These are phyloP conservation scores for Eucalyptus virginea DNA, from an alignment of 345 rosid species.

Conservation along the genomic window DNA sequence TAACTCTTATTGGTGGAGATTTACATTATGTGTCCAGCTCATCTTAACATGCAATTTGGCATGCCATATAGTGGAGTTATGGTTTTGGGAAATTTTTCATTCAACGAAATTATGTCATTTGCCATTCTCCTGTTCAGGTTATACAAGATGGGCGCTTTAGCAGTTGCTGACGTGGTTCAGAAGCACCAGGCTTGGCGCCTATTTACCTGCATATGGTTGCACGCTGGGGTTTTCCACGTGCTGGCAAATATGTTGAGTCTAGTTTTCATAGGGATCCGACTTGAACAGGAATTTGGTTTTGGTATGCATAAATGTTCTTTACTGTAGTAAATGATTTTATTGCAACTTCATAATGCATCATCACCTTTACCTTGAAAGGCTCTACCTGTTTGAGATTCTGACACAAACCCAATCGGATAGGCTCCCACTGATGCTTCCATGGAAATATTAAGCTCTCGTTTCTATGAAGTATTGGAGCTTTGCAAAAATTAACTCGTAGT, in stretches of 20 bases:
- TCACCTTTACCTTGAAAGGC: background rate
- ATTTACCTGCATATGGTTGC: slow-evolving; percentile 86
- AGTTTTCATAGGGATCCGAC: slow-evolving; percentile 80
- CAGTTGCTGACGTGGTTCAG: slow-evolving; percentile 34
- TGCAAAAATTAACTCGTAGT: background rate
- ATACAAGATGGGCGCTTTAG: slow-evolving; percentile 77
- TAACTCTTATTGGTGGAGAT: background rate
- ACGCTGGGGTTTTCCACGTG: slow-evolving; percentile 89
- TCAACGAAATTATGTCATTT: background rate
- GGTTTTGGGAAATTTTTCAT: background rate
- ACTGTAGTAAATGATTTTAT: background rate
- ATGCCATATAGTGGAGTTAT: background rate
- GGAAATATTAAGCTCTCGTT: background rate
- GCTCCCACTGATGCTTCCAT: background rate
- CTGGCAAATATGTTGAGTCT: slow-evolving; percentile 94
- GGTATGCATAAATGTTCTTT: slow-evolving; percentile 14
- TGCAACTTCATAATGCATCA: background rate
- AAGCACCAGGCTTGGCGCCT: slow-evolving; percentile 74
- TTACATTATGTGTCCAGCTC: background rate
- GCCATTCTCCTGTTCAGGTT: slow-evolving; percentile 30
- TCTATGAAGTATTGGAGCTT: background rate
- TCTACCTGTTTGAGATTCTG: background rate
- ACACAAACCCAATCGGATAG: background rate
- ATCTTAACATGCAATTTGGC: background rate
- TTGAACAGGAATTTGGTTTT: slow-evolving; percentile 95